Evolutionary conservation across 2,329 filamentous ascomycete genomes (phyloP), one percentile per base, ranked within the genome.

Genomic region (Aspergillus aculeatus): DNA sequence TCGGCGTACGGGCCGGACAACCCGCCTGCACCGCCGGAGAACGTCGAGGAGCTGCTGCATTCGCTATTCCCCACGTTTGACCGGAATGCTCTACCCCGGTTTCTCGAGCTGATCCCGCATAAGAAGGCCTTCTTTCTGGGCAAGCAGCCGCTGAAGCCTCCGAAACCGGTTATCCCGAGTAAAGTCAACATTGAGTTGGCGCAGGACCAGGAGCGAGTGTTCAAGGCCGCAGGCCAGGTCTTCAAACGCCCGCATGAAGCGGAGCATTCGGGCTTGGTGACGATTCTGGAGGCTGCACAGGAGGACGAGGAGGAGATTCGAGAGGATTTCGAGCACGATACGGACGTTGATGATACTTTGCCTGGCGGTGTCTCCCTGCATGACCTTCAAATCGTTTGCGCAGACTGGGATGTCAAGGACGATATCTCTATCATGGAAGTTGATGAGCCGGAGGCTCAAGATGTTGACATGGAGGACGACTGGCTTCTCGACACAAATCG

Each of bases 171-270:
- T 3, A 84, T 92, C 5, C 92, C 92, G 0, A 93, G 89, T 21
- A 99, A 99, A 75, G 83, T 96, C 58, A 92, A 87, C 62, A 82
- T 99, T 14, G 95, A 99, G 62, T 80, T 98, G 35, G 89, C 91
- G 2, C 83, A 86, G 50, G 95, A 98, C 68, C 90, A 96, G 66
- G 91, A 96, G 74, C 92, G 92, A 67, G 82, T 84, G 26, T 99
- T 98, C 73, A 87, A 88, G 58, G 85, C 94, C n/a, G 83, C 86
- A 0, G 87, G 87, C 0, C 83, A 86, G 26, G 81, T 83, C 1
- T 78, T 80, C 44, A 83, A 84, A 65, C 76, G 78, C 29, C 74
- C 76, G 11, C 75, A 79, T 7, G 79, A 81, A 57, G 73, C 82
- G 11, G 84, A 86, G 49, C 84, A 86, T 50, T 82, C 86, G 60